These are phyloP conservation scores for Hypoxylon sp. DNA, from an alignment of 2,329 filamentous ascomycete species.

Conservation along the genomic window DNA sequence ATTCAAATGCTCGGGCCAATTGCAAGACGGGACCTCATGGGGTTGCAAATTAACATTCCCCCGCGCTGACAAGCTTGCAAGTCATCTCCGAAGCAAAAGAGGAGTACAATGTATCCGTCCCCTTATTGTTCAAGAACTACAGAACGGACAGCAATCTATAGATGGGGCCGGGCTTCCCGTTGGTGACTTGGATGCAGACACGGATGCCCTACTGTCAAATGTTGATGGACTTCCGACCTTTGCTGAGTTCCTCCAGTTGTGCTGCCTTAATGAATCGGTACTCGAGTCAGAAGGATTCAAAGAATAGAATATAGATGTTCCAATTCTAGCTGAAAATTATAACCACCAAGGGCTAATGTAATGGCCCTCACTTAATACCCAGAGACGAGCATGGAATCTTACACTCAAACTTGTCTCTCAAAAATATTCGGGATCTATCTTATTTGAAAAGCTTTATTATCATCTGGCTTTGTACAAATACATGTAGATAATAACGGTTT, in stretches of 20 bases:
- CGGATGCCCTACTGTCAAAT: constrained; percentile 22
- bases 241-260: constrained; percentile 35
- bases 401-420: too few relatives aligned
- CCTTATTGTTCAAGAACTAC: constrained; percentile 33
- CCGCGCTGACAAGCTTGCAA: constrained; percentile 44
- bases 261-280: constrained; percentile 27
- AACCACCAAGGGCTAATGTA: too few relatives aligned
- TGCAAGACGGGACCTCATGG: constrained; percentile 46
- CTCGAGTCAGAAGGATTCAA: neutral
- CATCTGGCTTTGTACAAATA: too few relatives aligned
- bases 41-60: constrained; percentile 46
- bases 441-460: too few relatives aligned
- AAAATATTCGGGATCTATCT: too few relatives aligned
- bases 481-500: too few relatives aligned
- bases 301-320: neutral
- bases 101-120: constrained; percentile 44
- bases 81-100: constrained; percentile 43
- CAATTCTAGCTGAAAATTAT: too few relatives aligned
- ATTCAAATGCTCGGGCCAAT: constrained; percentile 43
- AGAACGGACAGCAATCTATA: constrained; percentile 1
- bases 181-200: constrained; percentile 26
- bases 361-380: too few relatives aligned
- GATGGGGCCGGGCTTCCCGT: constrained; percentile 25
- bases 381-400: too few relatives aligned
- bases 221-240: constrained; percentile 35